phyloP scores from a whole-genome alignment of 208 protist genomes.

The Angomonas deanei region DNA sequence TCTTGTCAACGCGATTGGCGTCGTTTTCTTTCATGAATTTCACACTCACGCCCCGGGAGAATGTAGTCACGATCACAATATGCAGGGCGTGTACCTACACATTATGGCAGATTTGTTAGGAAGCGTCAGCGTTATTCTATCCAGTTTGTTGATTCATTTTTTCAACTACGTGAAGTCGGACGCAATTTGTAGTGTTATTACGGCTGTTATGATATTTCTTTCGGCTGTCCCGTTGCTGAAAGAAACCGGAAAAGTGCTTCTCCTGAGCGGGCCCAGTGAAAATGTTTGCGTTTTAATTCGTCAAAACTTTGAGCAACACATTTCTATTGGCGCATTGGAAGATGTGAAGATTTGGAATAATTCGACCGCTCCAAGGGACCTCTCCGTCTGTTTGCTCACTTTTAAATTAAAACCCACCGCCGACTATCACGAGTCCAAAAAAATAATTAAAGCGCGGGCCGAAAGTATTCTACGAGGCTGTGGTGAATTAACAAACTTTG shows the following conservation, averaged over 20 bases:
- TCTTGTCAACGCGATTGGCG: slow-evolving; percentile 75
- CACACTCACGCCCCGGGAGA: slow-evolving; percentile 23
- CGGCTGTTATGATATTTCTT: slow-evolving; percentile 55
- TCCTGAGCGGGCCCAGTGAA: slow-evolving; percentile 22
- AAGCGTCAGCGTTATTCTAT: slow-evolving; percentile 83
- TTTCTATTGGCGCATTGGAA: slow-evolving; percentile 26
- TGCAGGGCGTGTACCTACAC: slow-evolving; percentile 83
- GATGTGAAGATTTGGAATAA: slow-evolving; percentile 48
- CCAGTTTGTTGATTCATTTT: slow-evolving; percentile 57
- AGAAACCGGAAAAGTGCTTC: slow-evolving; percentile 71
- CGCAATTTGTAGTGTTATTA: slow-evolving; percentile 73
- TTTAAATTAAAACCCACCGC: slow-evolving; percentile 16
- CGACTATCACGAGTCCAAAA: slow-evolving; percentile 8
- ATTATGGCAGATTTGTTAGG: slow-evolving; percentile 86
- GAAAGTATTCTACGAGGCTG: too few species aligned
- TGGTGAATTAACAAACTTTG: too few species aligned
- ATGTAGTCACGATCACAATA: slow-evolving; percentile 68
- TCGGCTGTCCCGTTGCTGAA: slow-evolving; percentile 72
- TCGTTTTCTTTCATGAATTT: slow-evolving; percentile 80
- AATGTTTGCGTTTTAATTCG: slow-evolving; percentile 18
- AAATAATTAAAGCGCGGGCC: background rate
- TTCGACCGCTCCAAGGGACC: slow-evolving; percentile 52
- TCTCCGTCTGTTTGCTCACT: slow-evolving; percentile 37
- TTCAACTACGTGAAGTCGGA: slow-evolving; percentile 61
- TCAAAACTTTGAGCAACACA: slow-evolving; percentile 17